Evolutionary conservation across 1,284 basidiomycete species (phyloP).

Genomic region (Cutaneotrichosporon curvatum): DNA sequence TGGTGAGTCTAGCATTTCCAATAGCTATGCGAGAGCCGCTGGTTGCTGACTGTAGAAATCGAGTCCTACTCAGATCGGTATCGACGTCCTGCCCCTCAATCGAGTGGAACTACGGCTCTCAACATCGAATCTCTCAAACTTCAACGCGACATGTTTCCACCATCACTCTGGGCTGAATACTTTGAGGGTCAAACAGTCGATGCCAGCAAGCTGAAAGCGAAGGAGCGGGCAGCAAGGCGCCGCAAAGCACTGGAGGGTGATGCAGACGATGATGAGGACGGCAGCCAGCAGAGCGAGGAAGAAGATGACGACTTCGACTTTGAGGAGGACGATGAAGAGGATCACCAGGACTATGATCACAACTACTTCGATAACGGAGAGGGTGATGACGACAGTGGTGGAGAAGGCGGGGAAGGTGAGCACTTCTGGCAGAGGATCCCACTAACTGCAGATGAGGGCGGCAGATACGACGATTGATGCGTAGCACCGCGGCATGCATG

Average conservation of each 20-base stretch:
- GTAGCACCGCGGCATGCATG: background rate
- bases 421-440: background rate
- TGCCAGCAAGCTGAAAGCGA: slow-evolving; percentile 2
- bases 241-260: slow-evolving; percentile 9
- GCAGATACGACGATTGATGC: slow-evolving; percentile 6
- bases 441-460: slow-evolving; percentile 7
- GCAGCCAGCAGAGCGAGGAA: slow-evolving; percentile 15
- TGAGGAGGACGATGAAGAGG: slow-evolving; percentile 39
- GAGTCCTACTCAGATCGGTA: slow-evolving; percentile 43
- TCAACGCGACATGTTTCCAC: slow-evolving; percentile 37
- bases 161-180: slow-evolving; percentile 39
- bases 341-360: slow-evolving; percentile 46
- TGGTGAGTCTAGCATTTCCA: slow-evolving; percentile 21
- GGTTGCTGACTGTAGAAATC: slow-evolving; percentile 30
- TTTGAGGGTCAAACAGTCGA: slow-evolving; percentile 27
- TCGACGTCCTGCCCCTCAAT: slow-evolving; percentile 2
- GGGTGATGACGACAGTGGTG: slow-evolving; percentile 41
- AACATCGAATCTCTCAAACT: slow-evolving; percentile 36
- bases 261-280: slow-evolving; percentile 9
- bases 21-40: background rate
- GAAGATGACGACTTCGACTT: slow-evolving; percentile 40
- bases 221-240: slow-evolving; percentile 3
- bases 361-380: slow-evolving; percentile 48
- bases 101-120: slow-evolving; percentile 15
- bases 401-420: slow-evolving; percentile 36